These are phyloP conservation scores for Begonia fuchsioides DNA, from an alignment of 306 rosid species.

Conservation along the genomic window DNA sequence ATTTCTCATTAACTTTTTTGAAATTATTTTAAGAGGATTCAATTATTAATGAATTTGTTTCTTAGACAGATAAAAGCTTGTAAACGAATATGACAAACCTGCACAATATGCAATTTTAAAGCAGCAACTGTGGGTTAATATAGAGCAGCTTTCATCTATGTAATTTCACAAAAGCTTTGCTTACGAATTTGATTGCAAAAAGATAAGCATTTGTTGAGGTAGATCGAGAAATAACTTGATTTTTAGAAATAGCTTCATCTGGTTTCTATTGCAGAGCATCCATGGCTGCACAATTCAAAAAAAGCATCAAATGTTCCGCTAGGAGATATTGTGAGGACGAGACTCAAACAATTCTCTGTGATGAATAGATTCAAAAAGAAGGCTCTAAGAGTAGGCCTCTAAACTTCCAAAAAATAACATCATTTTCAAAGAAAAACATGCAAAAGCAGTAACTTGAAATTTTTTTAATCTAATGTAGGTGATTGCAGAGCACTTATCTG, in stretches of 20 bases:
- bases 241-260: not conserved
- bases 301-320: constrained; percentile 92
- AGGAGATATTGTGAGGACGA: constrained; percentile 89
- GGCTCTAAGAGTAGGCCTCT: constrained; percentile 77
- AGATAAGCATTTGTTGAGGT: too few species aligned
- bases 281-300: constrained; percentile 94
- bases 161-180: too few species aligned
- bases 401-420: not conserved
- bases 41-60: too few species aligned
- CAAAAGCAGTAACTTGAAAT: not conserved
- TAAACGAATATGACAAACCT: too few species aligned
- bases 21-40: too few species aligned
- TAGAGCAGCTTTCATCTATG: too few species aligned
- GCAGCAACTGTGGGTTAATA: too few species aligned
- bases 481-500: constrained; percentile 88
- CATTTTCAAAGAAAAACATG: not conserved
- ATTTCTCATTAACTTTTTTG: too few species aligned
- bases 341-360: constrained; percentile 90
- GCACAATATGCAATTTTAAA: too few species aligned
- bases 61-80: too few species aligned
- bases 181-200: too few species aligned
- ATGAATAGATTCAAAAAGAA: constrained; percentile 98
- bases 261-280: constrained; percentile 52
- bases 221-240: too few species aligned
- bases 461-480: constrained; percentile 41